Percentiles rank a stretch among this genome's conserved stretches.
Conservation (phyloP, 345 rosid genomes). For the Laguncularia racemosa region DNA sequence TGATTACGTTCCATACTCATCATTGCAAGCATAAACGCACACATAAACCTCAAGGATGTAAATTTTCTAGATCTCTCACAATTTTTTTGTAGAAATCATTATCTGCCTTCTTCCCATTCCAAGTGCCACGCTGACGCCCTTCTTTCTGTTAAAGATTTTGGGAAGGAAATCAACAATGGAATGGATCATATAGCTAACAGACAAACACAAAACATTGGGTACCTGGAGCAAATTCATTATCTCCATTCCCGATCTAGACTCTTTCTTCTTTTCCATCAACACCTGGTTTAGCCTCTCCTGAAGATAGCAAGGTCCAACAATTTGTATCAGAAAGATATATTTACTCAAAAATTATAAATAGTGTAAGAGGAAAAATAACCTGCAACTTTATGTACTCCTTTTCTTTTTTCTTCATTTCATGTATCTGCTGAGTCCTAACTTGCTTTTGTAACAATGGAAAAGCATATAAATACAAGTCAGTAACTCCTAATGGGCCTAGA, state of each 20-base stretch:
- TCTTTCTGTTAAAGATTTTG: slow-evolving; percentile 54
- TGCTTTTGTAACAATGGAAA: slow-evolving; percentile 45
- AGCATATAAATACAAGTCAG: slow-evolving; percentile 13
- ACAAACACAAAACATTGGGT: background rate
- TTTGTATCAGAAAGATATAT: background rate
- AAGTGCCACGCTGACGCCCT: slow-evolving; percentile 96
- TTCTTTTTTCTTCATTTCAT: slow-evolving; percentile 95
- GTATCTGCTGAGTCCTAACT: slow-evolving; percentile 95
- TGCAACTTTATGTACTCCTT: slow-evolving; percentile 95
- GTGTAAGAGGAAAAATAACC: slow-evolving; percentile 27
- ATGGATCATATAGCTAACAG: background rate
- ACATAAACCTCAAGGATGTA: background rate
- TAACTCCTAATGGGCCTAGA: slow-evolving; percentile 1
- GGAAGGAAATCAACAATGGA: background rate
- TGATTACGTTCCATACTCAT: too few species aligned
- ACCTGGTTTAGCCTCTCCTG: slow-evolving; percentile 97
- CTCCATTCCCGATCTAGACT: slow-evolving; percentile 96
- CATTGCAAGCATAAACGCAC: too few species aligned
- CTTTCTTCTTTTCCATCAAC: slow-evolving; percentile 97
- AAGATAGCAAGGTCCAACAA: background rate
- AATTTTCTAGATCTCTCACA: slow-evolving; percentile 30
- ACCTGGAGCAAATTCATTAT: slow-evolving; percentile 99
- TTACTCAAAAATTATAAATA: slow-evolving; percentile 1
- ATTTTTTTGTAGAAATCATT: slow-evolving; percentile 92
- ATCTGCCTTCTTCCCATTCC: slow-evolving; percentile 98